Percentiles rank a stretch among this genome's conserved stretches.
Evolutionary conservation across 257 asterid genomes (phyloP).

Genomic region (Coffea canephora): DNA sequence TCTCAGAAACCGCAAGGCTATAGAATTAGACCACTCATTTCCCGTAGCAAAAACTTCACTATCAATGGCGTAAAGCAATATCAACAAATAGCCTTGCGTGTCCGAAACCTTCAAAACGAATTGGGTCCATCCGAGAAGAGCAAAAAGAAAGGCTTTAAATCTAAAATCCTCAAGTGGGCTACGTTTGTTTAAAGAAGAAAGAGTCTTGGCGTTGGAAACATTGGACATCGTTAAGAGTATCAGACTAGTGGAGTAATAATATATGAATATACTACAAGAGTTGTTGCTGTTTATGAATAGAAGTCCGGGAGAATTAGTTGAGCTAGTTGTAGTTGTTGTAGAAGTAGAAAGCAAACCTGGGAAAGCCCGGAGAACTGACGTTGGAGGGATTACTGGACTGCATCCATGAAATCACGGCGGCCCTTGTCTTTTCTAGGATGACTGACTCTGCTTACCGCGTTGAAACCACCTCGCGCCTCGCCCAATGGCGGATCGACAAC

Average conservation of each 20-base stretch:
- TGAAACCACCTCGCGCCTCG: constrained; percentile 88
- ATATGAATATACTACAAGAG: neutral
- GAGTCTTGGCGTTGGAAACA: neutral
- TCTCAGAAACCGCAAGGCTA: neutral
- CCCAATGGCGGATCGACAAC: constrained; percentile 86
- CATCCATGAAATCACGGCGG: constrained; percentile 83
- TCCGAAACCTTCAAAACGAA: constrained; percentile 39
- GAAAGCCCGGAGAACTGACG: constrained; percentile 80
- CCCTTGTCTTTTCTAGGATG: constrained; percentile 71
- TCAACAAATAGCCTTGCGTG: constrained; percentile 45
- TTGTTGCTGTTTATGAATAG: constrained; percentile 16
- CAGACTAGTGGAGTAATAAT: neutral
- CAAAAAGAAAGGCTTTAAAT: neutral
- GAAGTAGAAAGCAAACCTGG: constrained; percentile 67
- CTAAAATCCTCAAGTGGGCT: neutral
- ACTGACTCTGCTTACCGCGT: constrained; percentile 86
- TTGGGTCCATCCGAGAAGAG: constrained; percentile 18
- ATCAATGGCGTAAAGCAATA: constrained; percentile 62
- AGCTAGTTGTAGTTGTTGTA: constrained; percentile 40
- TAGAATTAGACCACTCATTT: neutral
- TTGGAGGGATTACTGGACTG: constrained; percentile 76
- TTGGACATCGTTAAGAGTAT: neutral
- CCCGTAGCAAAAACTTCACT: constrained; percentile 29
- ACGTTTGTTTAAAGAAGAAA: neutral
- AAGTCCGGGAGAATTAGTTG: neutral